Evolutionary conservation across 352 stramenopile species (phyloP), one percentile per base, ranked within the genome.

Genomic region (Globisporangium barbulae): DNA sequence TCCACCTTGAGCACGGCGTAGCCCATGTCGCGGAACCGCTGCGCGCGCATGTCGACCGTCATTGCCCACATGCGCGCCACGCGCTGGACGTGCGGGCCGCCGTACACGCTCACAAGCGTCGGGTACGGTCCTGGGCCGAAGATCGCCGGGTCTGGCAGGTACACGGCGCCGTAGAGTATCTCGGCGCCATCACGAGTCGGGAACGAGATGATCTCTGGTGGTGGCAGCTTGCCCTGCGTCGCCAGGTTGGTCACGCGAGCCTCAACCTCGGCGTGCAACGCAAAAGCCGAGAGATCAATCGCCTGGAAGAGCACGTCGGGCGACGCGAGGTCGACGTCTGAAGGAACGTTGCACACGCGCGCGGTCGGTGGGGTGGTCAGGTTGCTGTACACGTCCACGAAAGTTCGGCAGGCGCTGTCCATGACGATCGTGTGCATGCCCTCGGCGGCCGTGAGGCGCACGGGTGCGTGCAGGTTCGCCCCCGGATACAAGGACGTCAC

Each of bases 1-100:
- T 99, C 96, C 25, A 97, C 94, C 75, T 98, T 98, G 50, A 99
- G 82, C 53, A 99, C 95, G 9, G 84, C 91, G 74, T 98, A 98
- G n/a, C 96, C 96, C 68, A 97, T 79, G 59, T 94, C 88, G 31
- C 93, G 83, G 60, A 98, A 89, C 13, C 87, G 74, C 75, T 98
- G 96, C 4, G 90, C 91, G 64, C 95, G 80, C 91, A 98, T 97
- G 73, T 99, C 95, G 13, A 91, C 90, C 28, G 91, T 98, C 63
- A 92, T 75, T 17, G 83, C 76, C 94, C 94, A 99, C 65, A 90
- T 94, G 63, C 93, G 79, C 30, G 90, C 82, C 5, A 98, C 96
- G 33, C 93, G 87, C 81, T 99, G 96, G 25, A 99, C 96, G 74
- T 99, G 96, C 21, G 97, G 97, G 6, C 97, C 97, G 49, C 97